Evolutionary conservation across 352 stramenopile genomes (phyloP).

Genomic region (Globisporangium cystogenes): DNA sequence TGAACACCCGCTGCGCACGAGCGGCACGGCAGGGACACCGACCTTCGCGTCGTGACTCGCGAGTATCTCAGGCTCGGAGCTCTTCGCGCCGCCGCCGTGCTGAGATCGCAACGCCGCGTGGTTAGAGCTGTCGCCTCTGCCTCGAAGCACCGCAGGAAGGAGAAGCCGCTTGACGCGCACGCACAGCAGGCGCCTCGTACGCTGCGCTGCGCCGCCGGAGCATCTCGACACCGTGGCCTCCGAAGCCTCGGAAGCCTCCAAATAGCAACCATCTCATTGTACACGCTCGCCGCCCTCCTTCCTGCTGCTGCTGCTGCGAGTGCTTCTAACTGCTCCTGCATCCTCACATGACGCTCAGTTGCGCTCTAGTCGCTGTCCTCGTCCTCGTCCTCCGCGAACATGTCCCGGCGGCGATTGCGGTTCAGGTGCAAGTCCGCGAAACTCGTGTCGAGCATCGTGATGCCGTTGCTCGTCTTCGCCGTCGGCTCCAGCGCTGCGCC

Average conservation of each 20-base stretch:
- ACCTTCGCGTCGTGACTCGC: conserved; percentile 10
- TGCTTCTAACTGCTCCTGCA: too few species aligned
- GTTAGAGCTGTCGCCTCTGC: background rate
- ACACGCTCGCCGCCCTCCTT: background rate
- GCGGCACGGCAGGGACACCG: too few species aligned
- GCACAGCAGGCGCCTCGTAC: conserved; percentile 8
- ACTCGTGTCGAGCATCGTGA: conserved; percentile 47
- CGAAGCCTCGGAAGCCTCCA: background rate
- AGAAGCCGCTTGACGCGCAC: background rate
- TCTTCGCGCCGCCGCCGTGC: background rate
- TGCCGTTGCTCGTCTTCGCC: conserved; percentile 24
- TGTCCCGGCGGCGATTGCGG: conserved; percentile 68
- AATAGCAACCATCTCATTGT: background rate
- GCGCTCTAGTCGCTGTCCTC: conserved; percentile 30
- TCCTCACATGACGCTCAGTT: background rate
- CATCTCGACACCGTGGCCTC: background rate
- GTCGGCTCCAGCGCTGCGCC: conserved; percentile 13
- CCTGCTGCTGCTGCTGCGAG: conserved; percentile 26
- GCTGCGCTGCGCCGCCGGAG: conserved; percentile 10
- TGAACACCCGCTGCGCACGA: too few species aligned
- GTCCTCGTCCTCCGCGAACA: conserved; percentile 54
- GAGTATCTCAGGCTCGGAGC: conserved; percentile 1
- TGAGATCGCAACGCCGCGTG: background rate
- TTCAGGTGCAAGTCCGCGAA: conserved; percentile 63
- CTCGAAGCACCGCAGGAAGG: background rate